These are phyloP conservation scores for Lupinus albus DNA, from an alignment of 306 rosid species.

Conservation along the genomic window DNA sequence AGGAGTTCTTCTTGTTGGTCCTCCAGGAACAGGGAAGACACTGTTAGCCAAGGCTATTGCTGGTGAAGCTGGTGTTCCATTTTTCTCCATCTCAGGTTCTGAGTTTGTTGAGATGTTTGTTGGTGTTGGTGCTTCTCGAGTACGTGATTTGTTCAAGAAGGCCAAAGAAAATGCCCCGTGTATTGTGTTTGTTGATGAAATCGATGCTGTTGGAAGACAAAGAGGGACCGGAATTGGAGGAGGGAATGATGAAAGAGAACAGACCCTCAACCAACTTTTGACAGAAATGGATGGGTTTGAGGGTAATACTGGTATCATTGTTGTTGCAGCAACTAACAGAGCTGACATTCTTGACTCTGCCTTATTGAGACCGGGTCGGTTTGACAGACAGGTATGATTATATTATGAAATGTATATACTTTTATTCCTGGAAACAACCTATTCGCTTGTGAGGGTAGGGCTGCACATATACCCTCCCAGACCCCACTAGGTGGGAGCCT, in stretches of 20 bases:
- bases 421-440: too few species aligned
- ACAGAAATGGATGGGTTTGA: slow-evolving; percentile 99
- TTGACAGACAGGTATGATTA: slow-evolving; percentile 80
- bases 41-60: slow-evolving; percentile 95
- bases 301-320: slow-evolving; percentile 95
- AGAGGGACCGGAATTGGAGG: slow-evolving; percentile 99
- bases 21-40: slow-evolving; percentile 99
- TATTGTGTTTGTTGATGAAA: slow-evolving; percentile 99
- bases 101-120: slow-evolving; percentile 99
- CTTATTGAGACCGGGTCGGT: slow-evolving; percentile 91
- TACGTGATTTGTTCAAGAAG: slow-evolving; percentile 98
- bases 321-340: slow-evolving; percentile 98
- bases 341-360: slow-evolving; percentile 99
- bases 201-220: slow-evolving; percentile 98
- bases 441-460: too few species aligned
- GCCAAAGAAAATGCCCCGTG: slow-evolving; percentile 99
- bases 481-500: too few species aligned
- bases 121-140: slow-evolving; percentile 99
- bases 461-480: too few species aligned
- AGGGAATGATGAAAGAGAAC: slow-evolving; percentile 98
- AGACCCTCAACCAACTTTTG: slow-evolving; percentile 97
- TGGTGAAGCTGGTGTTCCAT: slow-evolving; percentile 99
- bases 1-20: slow-evolving; percentile 99
- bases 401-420: slow-evolving; percentile 11
- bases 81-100: slow-evolving; percentile 98